Base-by-base conservation (phyloP, 106 monocot species). In the Chionographis japonica region DNA sequence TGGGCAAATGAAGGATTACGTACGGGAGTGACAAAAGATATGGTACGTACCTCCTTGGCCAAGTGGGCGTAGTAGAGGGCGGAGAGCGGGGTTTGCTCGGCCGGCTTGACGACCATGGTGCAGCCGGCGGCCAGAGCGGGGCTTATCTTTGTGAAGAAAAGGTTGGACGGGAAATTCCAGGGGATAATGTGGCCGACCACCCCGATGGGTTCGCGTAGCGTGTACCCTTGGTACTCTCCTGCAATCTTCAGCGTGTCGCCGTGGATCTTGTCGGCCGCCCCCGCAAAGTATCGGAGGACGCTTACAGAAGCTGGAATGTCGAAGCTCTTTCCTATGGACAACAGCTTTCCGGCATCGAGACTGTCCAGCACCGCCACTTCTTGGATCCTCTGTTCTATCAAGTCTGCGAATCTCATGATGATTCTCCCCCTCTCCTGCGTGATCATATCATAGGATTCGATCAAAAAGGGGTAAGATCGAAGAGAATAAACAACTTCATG, bases 81-180 rank as follows among this genome's bases (percentile, higher is more conserved):
- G 2, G 86, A 78, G 46, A 90, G 78, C 0, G 86, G 84, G 14
- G 84, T 81, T 58, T 90, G 90, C 78, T 90, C 90, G 8, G 90
- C 90, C 0, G 90, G 90, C 75, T 90, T 90, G 68, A 90, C 60
- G 63, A 90, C 63, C 12, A 86, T 43, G 63, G 90, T 87, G 78
- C 90, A 90, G 7, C 90, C 90, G 12, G 76, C 84, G 51, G 90
- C 86, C 65, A 90, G 72, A 3, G 90, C 90, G 0, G 90, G 86
- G 61, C 65, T 53, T 46, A 84, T 86, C 81, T 90, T 90, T 41
- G 74, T 5, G 79, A 78, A 78, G 69, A 90, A 90, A 76, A 84
- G 73, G 58, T 10, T 70, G 42, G 63, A 41, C 12, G 90, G 90
- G 60, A 51, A 86, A 58, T 90, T 90, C 90, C 90, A 90, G 13